phyloP scores from a whole-genome alignment of 2,329 filamentous ascomycete species.

The Sporothrix luriei region DNA sequence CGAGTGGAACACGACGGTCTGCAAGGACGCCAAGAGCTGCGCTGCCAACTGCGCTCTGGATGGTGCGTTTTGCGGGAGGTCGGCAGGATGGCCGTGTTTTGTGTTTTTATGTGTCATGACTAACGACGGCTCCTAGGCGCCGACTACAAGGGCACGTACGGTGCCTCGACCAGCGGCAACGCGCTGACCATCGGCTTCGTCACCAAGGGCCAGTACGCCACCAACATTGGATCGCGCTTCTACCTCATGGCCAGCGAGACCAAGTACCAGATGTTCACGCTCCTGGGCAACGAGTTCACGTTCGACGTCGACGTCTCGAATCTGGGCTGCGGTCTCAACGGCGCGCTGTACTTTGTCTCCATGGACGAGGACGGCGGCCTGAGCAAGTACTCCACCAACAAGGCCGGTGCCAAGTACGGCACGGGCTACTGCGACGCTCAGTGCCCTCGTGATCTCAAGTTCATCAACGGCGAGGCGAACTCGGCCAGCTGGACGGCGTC shows the following conservation, averaged over 20 bases:
- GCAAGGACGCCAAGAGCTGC: constrained; percentile 53
- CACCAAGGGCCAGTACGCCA: constrained; percentile 46
- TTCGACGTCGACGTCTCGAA: constrained; percentile 67
- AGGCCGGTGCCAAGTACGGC: constrained; percentile 54
- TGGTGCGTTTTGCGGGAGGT: constrained; percentile 40
- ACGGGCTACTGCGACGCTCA: constrained; percentile 57
- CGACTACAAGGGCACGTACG: constrained; percentile 56
- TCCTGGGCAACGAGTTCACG: constrained; percentile 64
- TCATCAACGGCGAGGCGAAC: constrained; percentile 49
- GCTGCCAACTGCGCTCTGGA: constrained; percentile 60
- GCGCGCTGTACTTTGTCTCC: constrained; percentile 57
- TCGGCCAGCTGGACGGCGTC: constrained; percentile 52
- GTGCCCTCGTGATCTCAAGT: constrained; percentile 52
- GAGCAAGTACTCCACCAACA: constrained; percentile 50
- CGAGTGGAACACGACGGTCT: constrained; percentile 51
- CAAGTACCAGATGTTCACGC: constrained; percentile 54
- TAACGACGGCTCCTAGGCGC: constrained; percentile 41
- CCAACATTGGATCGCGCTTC: constrained; percentile 45
- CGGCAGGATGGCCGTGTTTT: no score
- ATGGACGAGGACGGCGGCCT: constrained; percentile 57
- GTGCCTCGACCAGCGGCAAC: constrained; percentile 54
- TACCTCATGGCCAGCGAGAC: constrained; percentile 42
- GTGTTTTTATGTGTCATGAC: not conserved
- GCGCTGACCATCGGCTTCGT: constrained; percentile 54
- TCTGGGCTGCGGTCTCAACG: constrained; percentile 61